phyloP scores from a whole-genome alignment of 768 basidiomycete genomes.

The Xerocomellus amylosporus region DNA sequence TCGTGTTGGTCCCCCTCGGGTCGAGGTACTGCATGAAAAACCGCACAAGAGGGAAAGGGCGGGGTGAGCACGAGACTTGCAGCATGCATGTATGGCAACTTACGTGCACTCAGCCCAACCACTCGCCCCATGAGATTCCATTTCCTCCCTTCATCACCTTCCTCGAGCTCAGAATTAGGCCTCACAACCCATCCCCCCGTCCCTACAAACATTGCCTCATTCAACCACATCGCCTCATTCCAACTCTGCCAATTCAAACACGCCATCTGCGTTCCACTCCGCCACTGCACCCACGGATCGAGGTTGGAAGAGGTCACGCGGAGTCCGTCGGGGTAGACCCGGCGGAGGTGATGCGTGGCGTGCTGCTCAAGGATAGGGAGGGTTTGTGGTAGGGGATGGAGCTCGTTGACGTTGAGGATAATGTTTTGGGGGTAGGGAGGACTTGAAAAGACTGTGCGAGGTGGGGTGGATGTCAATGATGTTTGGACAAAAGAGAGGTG shows the following conservation, averaged over 20 bases:
- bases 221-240: slow-evolving; percentile 55
- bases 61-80: background rate
- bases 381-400: slow-evolving; percentile 39
- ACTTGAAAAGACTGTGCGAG: slow-evolving; percentile 10
- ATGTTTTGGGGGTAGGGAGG: slow-evolving; percentile 38
- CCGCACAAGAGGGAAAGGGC: background rate
- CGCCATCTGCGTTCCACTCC: slow-evolving; percentile 54
- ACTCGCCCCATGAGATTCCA: slow-evolving; percentile 33
- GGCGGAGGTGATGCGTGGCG: slow-evolving; percentile 44
- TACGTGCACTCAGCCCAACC: slow-evolving; percentile 46
- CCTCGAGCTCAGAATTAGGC: slow-evolving; percentile 34
- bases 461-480: background rate
- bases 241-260: slow-evolving; percentile 65
- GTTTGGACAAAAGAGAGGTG: background rate
- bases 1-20: slow-evolving; percentile 36
- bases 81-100: slow-evolving; percentile 12
- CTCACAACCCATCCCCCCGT: slow-evolving; percentile 55
- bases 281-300: slow-evolving; percentile 52
- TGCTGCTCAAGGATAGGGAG: slow-evolving; percentile 41
- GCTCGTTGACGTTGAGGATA: slow-evolving; percentile 62
- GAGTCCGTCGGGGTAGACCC: slow-evolving; percentile 57
- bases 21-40: slow-evolving; percentile 40
- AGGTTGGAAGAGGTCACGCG: slow-evolving; percentile 56
- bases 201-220: slow-evolving; percentile 61
- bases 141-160: slow-evolving; percentile 1